Conservation (phyloP, 371 early-diverging fungal species). For the Basidiobolus heterosporus region DNA sequence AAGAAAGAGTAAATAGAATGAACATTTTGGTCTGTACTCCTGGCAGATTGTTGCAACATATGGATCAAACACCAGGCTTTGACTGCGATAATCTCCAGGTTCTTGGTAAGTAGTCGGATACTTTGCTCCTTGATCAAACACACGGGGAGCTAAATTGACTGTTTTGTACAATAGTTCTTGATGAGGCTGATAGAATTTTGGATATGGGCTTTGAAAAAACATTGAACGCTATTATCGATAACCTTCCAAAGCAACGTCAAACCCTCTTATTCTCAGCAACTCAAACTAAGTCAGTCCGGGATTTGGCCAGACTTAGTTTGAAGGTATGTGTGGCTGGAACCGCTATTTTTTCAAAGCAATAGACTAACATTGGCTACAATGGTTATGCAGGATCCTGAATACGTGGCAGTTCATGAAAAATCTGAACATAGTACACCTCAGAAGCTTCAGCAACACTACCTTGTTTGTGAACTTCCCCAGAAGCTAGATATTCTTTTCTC, state of each 20-base stretch:
- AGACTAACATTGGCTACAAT: conserved; percentile 1
- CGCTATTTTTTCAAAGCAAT: too few species aligned
- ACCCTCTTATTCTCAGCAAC: conserved; percentile 93
- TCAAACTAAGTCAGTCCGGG: conserved; percentile 87
- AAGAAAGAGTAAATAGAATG: conserved; percentile 70
- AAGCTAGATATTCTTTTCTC: conserved; percentile 87
- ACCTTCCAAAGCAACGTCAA: conserved; percentile 71
- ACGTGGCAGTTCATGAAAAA: conserved; percentile 83
- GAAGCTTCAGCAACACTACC: conserved; percentile 65
- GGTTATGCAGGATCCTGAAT: conserved; percentile 55
- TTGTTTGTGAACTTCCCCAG: conserved; percentile 57
- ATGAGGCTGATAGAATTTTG: conserved; percentile 95
- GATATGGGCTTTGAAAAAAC: conserved; percentile 92
- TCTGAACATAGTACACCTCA: conserved; percentile 68
- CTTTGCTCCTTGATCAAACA: not conserved
- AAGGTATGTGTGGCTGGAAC: conserved; percentile 8
- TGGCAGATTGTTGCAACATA: conserved; percentile 93
- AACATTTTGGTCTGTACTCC: conserved; percentile 96
- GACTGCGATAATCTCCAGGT: conserved; percentile 68
- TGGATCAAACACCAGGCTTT: conserved; percentile 89
- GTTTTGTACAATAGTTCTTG: conserved; percentile 43
- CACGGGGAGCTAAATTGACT: not conserved
- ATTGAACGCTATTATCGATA: conserved; percentile 84
- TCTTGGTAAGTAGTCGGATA: conserved; percentile 25
- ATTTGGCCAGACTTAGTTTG: conserved; percentile 77